Conservation (phyloP, 2,329 filamentous ascomycete species). For the Eurotiales sp. region DNA sequence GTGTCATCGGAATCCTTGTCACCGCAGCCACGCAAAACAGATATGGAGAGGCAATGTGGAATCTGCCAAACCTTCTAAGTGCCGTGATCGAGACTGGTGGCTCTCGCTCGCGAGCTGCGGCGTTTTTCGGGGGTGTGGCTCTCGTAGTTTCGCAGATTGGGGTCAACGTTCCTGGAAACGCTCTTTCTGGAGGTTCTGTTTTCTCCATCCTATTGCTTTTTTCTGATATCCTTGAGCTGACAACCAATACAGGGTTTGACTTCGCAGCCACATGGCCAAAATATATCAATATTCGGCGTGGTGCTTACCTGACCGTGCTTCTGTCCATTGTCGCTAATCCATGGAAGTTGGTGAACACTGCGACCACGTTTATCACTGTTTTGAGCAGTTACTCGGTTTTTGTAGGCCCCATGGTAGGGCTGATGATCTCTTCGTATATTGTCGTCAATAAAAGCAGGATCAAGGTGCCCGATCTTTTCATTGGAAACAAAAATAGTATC, state of each 20-base stretch:
- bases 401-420: constrained; percentile 44
- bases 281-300: constrained; percentile 56
- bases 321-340: constrained; percentile 22
- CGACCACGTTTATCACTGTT: constrained; percentile 22
- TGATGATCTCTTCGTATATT: constrained; percentile 47
- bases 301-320: constrained; percentile 47
- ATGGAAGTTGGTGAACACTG: constrained; percentile 23
- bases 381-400: constrained; percentile 39
- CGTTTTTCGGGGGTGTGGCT: constrained; percentile 22
- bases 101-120: constrained; percentile 22
- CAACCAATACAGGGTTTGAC: constrained; percentile 46
- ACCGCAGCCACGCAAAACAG: constrained; percentile 28
- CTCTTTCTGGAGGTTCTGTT: constrained; percentile 18
- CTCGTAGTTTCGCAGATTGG: constrained; percentile 25
- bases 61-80: constrained; percentile 22
- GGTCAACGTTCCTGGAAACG: constrained; percentile 24
- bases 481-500: constrained; percentile 27
- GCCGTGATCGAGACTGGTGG: constrained; percentile 21
- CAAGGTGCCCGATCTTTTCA: constrained; percentile 43
- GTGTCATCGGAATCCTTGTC: constrained; percentile 27
- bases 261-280: constrained; percentile 50
- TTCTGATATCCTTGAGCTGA: neutral
- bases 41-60: constrained; percentile 25
- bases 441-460: constrained; percentile 34
- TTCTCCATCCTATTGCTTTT: neutral